These are phyloP conservation scores for Epichloe scottii DNA, from an alignment of 2,329 filamentous ascomycete genomes.

Conservation along the genomic window DNA sequence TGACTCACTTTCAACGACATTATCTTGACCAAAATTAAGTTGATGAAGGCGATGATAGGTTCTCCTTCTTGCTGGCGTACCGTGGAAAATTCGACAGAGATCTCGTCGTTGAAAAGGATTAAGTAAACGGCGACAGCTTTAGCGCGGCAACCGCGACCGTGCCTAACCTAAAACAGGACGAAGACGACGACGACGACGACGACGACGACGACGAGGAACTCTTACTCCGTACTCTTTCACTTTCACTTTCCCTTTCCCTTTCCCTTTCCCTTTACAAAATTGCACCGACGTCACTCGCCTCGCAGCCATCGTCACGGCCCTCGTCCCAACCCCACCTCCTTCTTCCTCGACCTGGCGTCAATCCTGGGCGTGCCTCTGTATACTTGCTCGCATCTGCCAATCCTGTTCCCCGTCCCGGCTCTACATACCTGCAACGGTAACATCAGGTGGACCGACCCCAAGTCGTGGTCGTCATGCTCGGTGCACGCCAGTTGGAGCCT, in stretches of 20 bases:
- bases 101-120: not conserved
- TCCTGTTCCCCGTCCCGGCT: not conserved
- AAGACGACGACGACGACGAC: not conserved
- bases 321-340: not conserved
- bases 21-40: too few species aligned
- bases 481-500: conserved; percentile 4
- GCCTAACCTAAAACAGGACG: not conserved
- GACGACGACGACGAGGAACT: not conserved
- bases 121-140: not conserved
- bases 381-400: not conserved
- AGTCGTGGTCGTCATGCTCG: not conserved
- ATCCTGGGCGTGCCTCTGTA: not conserved
- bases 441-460: not conserved
- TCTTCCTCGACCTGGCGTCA: not conserved
- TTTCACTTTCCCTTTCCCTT: not conserved
- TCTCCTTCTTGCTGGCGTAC: too few species aligned
- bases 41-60: too few species aligned
- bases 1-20: too few species aligned
- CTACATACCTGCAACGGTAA: not conserved
- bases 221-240: not conserved
- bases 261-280: not conserved
- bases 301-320: not conserved
- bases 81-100: too few species aligned
- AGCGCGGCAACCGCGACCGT: conserved; percentile 1
- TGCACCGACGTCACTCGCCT: not conserved